Base-by-base conservation (phyloP, 2,329 filamentous ascomycete genomes). In the Penicillium sp. region DNA sequence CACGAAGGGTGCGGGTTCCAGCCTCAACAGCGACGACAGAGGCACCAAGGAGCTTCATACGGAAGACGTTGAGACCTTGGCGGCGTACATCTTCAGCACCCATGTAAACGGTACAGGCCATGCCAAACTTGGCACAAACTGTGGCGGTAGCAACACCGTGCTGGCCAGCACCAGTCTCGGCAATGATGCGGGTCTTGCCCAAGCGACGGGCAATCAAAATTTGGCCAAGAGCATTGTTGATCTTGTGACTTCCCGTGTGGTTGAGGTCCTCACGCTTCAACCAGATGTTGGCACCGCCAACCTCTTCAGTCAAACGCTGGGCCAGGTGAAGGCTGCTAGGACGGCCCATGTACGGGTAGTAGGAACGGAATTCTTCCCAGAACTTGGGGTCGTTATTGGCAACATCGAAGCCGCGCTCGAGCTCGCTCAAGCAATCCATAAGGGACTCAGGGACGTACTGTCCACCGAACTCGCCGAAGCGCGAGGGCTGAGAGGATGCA, bases 21-120 rank as follows among this genome's bases (percentile, higher is more conserved):
- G 93, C 90, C 73, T 97, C 92, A 45, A 99, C 94, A 4, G 94
- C 89, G 41, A 99, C 85, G 42, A 99, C 94, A 67, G 89, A 89
- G 49, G 94, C 94, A 59, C 94, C 94, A 6, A 99, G 88, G 12
- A 99, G 84, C 76, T 96, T 94, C 85, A 99, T 99, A 44, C 94
- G 89, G 86, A 99, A 99, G 39, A 99, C 94, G 76, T 99, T 99
- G 58, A 99, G 83, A 2, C 94, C 93, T 76, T 99, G 94, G 67
- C 94, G 88, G 58, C 94, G 89, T 52, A 97, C 94, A 71, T 99
- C 94, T 79, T 99, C 94, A 47, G 93, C 92, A 68, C 94, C 94
- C 94, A 99, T 99, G 79, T 93, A 99, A 55, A 99, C 90, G 31
- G 92, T 96, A 74, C 94, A 99, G 75, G 93, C 89, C 93, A 99